Percentiles rank a stretch among this genome's conserved stretches.
Conservation (phyloP, 2,329 filamentous ascomycete genomes). For the Mycosphaerelloides madeirae region DNA sequence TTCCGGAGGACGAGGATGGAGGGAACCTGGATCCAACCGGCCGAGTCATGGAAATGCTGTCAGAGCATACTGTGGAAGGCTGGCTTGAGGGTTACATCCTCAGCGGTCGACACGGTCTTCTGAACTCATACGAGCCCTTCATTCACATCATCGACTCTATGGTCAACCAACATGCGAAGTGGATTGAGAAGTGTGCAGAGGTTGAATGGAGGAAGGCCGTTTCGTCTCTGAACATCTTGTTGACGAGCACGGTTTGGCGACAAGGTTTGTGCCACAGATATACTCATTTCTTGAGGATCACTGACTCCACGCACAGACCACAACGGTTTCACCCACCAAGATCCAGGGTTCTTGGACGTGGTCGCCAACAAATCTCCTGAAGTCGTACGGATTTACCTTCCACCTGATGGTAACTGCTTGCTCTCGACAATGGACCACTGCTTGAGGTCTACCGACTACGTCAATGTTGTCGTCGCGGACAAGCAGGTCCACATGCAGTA, state of each 20-base stretch:
- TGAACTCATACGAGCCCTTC: conserved; percentile 80
- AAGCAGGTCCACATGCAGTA: conserved; percentile 76
- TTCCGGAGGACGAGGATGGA: conserved; percentile 69
- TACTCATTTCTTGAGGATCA: background rate
- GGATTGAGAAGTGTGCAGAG: conserved; percentile 76
- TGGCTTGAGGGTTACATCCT: conserved; percentile 77
- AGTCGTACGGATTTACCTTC: conserved; percentile 74
- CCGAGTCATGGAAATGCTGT: conserved; percentile 79
- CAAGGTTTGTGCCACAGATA: conserved; percentile 40
- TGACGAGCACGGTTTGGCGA: conserved; percentile 74
- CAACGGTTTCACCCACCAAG: conserved; percentile 79
- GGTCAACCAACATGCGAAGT: conserved; percentile 84
- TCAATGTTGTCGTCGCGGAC: conserved; percentile 75
- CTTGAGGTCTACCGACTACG: conserved; percentile 67
- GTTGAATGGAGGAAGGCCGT: conserved; percentile 71
- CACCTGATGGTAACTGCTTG: conserved; percentile 73
- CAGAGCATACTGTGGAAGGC: conserved; percentile 72
- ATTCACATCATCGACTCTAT: conserved; percentile 80
- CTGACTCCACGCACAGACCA: conserved; percentile 49
- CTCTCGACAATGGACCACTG: conserved; percentile 74
- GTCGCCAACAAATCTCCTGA: conserved; percentile 76
- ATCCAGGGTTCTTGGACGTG: conserved; percentile 74
- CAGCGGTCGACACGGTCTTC: conserved; percentile 67
- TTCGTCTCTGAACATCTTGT: conserved; percentile 71
- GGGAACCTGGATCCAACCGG: conserved; percentile 66